phyloP scores from a whole-genome alignment of 371 early-diverging fungal genomes.

The Lichtheimia hyalospora region DNA sequence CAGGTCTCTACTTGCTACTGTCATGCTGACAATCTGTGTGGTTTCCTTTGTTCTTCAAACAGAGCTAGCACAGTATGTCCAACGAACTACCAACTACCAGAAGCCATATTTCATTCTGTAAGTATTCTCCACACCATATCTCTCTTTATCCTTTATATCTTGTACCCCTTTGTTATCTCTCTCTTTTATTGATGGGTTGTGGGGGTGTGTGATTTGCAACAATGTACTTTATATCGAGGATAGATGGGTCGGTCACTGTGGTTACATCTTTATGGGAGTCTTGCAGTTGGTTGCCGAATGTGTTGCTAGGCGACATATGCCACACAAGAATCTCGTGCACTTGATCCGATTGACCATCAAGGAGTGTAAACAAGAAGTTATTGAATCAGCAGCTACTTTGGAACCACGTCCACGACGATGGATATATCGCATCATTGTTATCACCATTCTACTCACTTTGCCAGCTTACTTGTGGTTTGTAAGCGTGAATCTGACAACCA shows the following conservation, averaged over 20 bases:
- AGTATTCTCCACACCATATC: constrained; percentile 9
- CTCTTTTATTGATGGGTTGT: constrained; percentile 1
- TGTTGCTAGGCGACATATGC: constrained; percentile 25
- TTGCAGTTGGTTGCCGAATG: constrained; percentile 58
- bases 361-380: background rate
- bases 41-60: constrained; percentile 66
- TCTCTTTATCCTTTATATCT: background rate
- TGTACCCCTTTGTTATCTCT: background rate
- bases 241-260: constrained; percentile 73
- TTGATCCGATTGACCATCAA: constrained; percentile 1
- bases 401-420: background rate
- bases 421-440: background rate
- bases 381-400: background rate
- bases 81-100: constrained; percentile 56
- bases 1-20: constrained; percentile 30
- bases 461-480: constrained; percentile 84
- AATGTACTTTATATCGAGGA: background rate
- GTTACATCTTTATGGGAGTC: constrained; percentile 68
- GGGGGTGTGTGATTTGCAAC: background rate
- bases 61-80: constrained; percentile 67
- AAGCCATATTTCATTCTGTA: constrained; percentile 84
- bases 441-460: constrained; percentile 62
- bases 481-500: constrained; percentile 70
- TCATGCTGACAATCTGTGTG: constrained; percentile 58
- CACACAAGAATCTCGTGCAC: background rate